phyloP scores from a whole-genome alignment of 2,329 filamentous ascomycete genomes.

The Alternaria gansuensis region DNA sequence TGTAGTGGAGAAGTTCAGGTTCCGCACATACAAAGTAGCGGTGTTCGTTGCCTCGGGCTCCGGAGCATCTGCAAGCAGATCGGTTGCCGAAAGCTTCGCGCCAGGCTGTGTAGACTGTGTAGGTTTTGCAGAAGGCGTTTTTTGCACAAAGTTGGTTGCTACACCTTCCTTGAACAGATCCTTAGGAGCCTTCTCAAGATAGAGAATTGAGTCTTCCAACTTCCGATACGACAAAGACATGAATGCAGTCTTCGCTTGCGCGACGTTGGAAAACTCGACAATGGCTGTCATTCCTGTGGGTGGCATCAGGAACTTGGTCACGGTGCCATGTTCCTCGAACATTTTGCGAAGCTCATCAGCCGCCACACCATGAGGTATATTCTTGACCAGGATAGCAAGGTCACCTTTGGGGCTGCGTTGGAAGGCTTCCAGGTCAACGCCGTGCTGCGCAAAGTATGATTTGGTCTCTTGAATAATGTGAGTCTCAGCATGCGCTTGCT shows the following conservation, averaged over 20 bases:
- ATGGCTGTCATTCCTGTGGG: slow-evolving; percentile 93
- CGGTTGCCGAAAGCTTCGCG: slow-evolving; percentile 71
- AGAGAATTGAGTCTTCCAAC: slow-evolving; percentile 88
- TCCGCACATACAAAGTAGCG: slow-evolving; percentile 90
- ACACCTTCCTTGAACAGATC: slow-evolving; percentile 69
- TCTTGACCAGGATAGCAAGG: slow-evolving; percentile 89
- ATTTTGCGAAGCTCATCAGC: slow-evolving; percentile 79
- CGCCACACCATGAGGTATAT: slow-evolving; percentile 85
- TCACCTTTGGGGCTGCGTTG: slow-evolving; percentile 85
- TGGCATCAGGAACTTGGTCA: slow-evolving; percentile 87
- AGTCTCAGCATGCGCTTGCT: slow-evolving; percentile 96
- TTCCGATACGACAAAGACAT: slow-evolving; percentile 85
- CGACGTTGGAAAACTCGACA: slow-evolving; percentile 81
- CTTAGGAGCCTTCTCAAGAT: slow-evolving; percentile 91
- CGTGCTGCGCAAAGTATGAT: slow-evolving; percentile 84
- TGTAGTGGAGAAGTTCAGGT: slow-evolving; percentile 90
- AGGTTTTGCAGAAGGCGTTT: slow-evolving; percentile 31
- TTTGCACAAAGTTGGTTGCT: slow-evolving; percentile 45
- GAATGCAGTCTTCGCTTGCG: slow-evolving; percentile 85
- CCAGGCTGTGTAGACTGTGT: slow-evolving; percentile 30
- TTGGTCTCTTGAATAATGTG: slow-evolving; percentile 97
- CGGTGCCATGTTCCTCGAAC: slow-evolving; percentile 85
- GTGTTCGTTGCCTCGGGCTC: slow-evolving; percentile 67
- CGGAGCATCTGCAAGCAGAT: slow-evolving; percentile 70
- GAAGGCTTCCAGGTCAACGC: slow-evolving; percentile 91